Evolutionary conservation across 768 basidiomycete species (phyloP), one percentile per base, ranked within the genome.

Genomic region (Mycena epipterygia): DNA sequence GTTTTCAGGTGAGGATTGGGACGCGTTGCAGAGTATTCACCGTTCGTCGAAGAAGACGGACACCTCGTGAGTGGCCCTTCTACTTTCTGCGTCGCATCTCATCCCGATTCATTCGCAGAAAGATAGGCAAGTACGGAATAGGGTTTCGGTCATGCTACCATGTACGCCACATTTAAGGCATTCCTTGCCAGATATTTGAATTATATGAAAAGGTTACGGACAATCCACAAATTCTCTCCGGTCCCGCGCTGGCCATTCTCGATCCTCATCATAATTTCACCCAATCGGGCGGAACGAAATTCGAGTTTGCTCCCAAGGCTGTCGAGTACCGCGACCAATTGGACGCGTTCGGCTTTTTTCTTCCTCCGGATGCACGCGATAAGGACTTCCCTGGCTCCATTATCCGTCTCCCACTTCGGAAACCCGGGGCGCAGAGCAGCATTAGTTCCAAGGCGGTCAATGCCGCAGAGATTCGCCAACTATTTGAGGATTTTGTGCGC

Each of bases 101-200:
- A 65, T 68, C 1, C 57, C 66, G 19, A 35, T 21, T 42, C 39
- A 25, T 58, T 42, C 32, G 21, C 73, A 88, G 87, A 0, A 88
- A 86, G 77, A 88, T 86, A 8, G 88, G 87, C 23, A 89, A 88
- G 72, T 88, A 84, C 69, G 87, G 87, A 0, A 79, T 88, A 23
- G 88, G 88, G 0, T 87, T 88, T 72, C 77, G 87, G 21, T 84
- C 85, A 0, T 81, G 82, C n/a, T 89, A 87, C 71, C 87, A 89
- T 74, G 86, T 87, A 74, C 30, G 81, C 32, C 39, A 16, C 61
- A 25, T 46, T 29, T 39, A 14, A 21, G 11, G n/a, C n/a, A n/a
- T 12, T n/a, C 9, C 42, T 11, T 27, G 35, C 33, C 48, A 58
- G 6, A 23, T 12, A 53, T 23, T n/a, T 70, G 61, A 52, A 44